Evolutionary conservation across 495 filamentous ascomycete species (phyloP).

Genomic region (Daldinia loculata): DNA sequence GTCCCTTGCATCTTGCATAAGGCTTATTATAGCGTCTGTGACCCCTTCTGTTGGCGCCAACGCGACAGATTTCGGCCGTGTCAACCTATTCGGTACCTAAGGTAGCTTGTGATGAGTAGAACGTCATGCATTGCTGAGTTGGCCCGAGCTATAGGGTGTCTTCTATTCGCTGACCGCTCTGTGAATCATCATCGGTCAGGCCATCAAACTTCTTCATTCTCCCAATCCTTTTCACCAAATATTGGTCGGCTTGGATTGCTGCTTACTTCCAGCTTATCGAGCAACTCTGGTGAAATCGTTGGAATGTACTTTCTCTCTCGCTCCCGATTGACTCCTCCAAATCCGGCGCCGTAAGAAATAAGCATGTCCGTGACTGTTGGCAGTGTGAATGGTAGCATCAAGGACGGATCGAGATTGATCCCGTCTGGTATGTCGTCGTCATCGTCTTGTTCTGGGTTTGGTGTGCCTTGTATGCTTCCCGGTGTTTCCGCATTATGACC

Average conservation of each 20-base stretch:
- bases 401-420: constrained; percentile 83
- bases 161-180: constrained; percentile 28
- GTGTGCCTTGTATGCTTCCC: constrained; percentile 45
- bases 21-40: constrained; percentile 33
- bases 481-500: constrained; percentile 45
- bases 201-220: constrained; percentile 57
- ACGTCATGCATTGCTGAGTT: constrained; percentile 39
- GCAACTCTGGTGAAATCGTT: constrained; percentile 90
- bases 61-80: constrained; percentile 35
- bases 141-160: constrained; percentile 27
- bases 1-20: constrained; percentile 51
- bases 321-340: constrained; percentile 91
- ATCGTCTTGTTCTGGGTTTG: constrained; percentile 53
- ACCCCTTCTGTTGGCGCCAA: constrained; percentile 35
- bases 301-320: constrained; percentile 96
- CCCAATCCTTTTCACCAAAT: constrained; percentile 60
- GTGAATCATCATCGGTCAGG: constrained; percentile 18
- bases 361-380: constrained; percentile 98
- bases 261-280: constrained; percentile 82
- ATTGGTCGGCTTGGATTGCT: constrained; percentile 48
- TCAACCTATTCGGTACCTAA: constrained; percentile 30
- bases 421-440: constrained; percentile 71
- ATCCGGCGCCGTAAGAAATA: constrained; percentile 91
- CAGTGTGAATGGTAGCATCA: constrained; percentile 93
- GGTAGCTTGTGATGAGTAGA: constrained; percentile 38